Evolutionary conservation across 176 grass and related monocot genomes (phyloP).

Genomic region (Zoysia pacifica): DNA sequence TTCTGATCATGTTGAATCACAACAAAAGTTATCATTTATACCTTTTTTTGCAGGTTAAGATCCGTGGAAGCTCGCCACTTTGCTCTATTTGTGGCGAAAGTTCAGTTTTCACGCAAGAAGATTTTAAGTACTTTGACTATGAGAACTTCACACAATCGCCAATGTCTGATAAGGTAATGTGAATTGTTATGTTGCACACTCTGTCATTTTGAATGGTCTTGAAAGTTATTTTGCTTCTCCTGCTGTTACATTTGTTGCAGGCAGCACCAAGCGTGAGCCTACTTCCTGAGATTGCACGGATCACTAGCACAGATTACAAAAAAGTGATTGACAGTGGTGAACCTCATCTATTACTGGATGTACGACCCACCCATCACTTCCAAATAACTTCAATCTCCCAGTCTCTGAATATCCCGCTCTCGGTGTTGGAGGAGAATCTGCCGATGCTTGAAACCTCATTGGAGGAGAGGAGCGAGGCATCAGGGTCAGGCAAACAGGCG

Average conservation of each 20-base stretch:
- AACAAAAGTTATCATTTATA: not conserved
- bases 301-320: constrained; percentile 75
- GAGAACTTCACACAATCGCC: constrained; percentile 85
- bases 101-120: constrained; percentile 56
- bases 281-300: constrained; percentile 53
- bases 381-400: constrained; percentile 70
- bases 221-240: not conserved
- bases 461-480: constrained; percentile 10
- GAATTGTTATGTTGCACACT: not conserved
- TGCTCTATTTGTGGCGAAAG: constrained; percentile 73
- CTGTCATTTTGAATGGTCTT: not conserved
- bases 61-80: constrained; percentile 64
- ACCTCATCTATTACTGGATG: constrained; percentile 72
- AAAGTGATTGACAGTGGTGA: constrained; percentile 50
- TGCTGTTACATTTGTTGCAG: constrained; percentile 47
- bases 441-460: constrained; percentile 44
- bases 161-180: constrained; percentile 86
- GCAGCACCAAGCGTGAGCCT: constrained; percentile 44
- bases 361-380: constrained; percentile 79
- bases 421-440: constrained; percentile 60
- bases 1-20: too few relatives aligned
- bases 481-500: not conserved
- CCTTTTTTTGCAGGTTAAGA: constrained; percentile 70
- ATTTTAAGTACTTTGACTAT: constrained; percentile 87
- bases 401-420: constrained; percentile 74